phyloP scores from a whole-genome alignment of 257 asterid genomes.

The Ballota nigra region DNA sequence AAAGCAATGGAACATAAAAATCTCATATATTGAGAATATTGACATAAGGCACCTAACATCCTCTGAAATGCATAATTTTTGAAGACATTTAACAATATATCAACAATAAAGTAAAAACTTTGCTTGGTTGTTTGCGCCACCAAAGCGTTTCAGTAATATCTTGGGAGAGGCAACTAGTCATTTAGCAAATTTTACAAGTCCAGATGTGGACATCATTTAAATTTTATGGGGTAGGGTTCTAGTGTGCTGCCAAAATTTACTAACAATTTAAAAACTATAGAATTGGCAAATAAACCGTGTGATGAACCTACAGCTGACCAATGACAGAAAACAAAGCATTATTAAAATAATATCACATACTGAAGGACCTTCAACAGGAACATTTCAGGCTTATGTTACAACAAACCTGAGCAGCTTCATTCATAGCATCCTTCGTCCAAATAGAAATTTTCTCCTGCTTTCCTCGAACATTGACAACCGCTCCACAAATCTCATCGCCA shows the following conservation, averaged over 20 bases:
- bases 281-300: background rate
- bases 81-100: background rate
- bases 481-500: conserved; percentile 99
- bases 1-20: background rate
- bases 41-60: background rate
- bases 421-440: conserved; percentile 95
- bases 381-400: background rate
- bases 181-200: background rate
- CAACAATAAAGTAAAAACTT: background rate
- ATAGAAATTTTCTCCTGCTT: conserved; percentile 73
- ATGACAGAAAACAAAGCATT: background rate
- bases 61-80: background rate
- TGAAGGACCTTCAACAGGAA: background rate
- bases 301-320: background rate
- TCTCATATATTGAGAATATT: background rate
- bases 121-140: background rate
- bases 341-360: background rate
- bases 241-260: background rate
- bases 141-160: background rate
- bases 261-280: background rate
- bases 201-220: background rate
- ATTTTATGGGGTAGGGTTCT: background rate
- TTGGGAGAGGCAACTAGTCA: background rate
- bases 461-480: conserved; percentile 73
- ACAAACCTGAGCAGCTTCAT: conserved; percentile 93